These are phyloP conservation scores for Leptodermis oblonga DNA, from an alignment of 257 asterid species.

Conservation along the genomic window DNA sequence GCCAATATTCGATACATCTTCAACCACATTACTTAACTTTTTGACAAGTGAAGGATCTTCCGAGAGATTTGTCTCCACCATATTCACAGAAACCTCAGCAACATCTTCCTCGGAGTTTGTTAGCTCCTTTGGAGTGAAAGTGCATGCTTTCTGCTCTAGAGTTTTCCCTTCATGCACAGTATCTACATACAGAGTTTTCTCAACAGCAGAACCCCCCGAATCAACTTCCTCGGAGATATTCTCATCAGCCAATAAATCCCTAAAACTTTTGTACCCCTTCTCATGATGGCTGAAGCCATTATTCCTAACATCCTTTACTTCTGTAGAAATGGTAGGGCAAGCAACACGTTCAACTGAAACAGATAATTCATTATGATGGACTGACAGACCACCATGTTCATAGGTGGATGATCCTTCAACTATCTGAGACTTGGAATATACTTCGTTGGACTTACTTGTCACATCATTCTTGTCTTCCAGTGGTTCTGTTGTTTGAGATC, in stretches of 20 bases:
- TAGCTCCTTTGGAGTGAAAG: conserved; percentile 19
- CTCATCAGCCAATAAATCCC: conserved; percentile 42
- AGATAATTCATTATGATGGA: conserved; percentile 16
- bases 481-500: conserved; percentile 26
- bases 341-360: conserved; percentile 20
- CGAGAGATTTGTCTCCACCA: conserved; percentile 20
- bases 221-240: conserved; percentile 22
- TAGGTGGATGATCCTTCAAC: conserved; percentile 14
- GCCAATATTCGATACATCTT: conserved; percentile 15
- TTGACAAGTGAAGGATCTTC: conserved; percentile 28
- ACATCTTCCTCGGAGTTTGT: conserved; percentile 20
- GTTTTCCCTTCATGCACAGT: conserved; percentile 38
- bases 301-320: conserved; percentile 11
- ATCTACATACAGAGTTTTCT: conserved; percentile 69
- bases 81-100: conserved; percentile 18
- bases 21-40: conserved; percentile 20
- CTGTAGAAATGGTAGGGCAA: conserved; percentile 15
- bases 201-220: conserved; percentile 31
- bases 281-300: conserved; percentile 12
- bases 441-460: conserved; percentile 16
- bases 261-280: conserved; percentile 34
- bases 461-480: conserved; percentile 19
- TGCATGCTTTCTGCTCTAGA: conserved; percentile 24
- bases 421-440: conserved; percentile 10
- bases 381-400: conserved; percentile 18